Evolutionary conservation across 441 rosid genomes (phyloP).

Genomic region (Codiaeum variegatum): DNA sequence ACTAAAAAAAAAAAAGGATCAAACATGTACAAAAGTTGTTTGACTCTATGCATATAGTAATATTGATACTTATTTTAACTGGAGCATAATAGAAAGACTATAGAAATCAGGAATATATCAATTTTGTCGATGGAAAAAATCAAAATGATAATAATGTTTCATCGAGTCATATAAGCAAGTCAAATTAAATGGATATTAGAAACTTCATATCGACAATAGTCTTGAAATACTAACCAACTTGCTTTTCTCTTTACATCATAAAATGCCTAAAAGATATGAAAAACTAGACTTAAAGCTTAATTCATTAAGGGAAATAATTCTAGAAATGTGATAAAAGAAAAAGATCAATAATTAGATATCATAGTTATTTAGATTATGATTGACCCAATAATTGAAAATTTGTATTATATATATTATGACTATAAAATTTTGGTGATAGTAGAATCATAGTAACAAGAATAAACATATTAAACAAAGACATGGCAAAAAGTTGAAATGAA

Average conservation of each 20-base stretch:
- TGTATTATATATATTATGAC: background rate
- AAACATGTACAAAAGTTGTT: background rate
- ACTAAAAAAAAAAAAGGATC: background rate
- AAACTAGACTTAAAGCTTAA: constrained; percentile 1
- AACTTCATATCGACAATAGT: constrained; percentile 64
- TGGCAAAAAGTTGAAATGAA: background rate
- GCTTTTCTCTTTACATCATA: constrained; percentile 58
- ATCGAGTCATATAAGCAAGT: constrained; percentile 13
- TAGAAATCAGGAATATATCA: background rate
- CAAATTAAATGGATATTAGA: constrained; percentile 1
- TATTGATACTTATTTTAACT: background rate
- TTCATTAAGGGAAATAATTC: background rate
- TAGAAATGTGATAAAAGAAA: background rate
- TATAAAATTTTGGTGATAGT: background rate
- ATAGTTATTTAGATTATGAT: background rate
- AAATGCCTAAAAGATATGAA: constrained; percentile 43
- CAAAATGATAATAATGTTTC: constrained; percentile 5
- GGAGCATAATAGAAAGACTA: background rate
- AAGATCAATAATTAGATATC: background rate
- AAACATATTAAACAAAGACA: background rate
- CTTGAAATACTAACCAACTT: constrained; percentile 60
- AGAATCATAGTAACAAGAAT: background rate
- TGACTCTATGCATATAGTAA: background rate
- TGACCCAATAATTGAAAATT: background rate
- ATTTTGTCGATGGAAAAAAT: background rate